Evolutionary conservation across 495 filamentous ascomycete genomes (phyloP).

Genomic region (Penicillium longicatenatum): DNA sequence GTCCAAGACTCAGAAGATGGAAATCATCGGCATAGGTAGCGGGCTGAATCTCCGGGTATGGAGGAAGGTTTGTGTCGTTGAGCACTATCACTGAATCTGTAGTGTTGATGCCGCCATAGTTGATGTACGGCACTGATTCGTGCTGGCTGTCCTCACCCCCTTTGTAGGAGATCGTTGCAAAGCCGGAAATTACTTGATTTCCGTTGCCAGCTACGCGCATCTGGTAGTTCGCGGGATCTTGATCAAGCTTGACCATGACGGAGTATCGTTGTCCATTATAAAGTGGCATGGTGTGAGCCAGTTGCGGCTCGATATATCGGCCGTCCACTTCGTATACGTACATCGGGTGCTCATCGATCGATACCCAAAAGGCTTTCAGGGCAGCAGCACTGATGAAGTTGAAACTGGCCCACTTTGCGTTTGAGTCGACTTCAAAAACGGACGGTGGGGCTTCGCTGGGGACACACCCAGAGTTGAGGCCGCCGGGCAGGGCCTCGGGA

Average conservation of each 20-base stretch:
- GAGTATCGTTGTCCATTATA: slow-evolving; percentile 40
- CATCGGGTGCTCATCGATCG: slow-evolving; percentile 46
- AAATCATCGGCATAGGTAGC: slow-evolving; percentile 35
- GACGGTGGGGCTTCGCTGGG: slow-evolving; percentile 33
- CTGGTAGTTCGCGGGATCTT: slow-evolving; percentile 32
- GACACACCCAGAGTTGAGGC: slow-evolving; percentile 37
- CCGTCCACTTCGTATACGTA: slow-evolving; percentile 47
- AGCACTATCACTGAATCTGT: slow-evolving; percentile 35
- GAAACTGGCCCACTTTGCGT: slow-evolving; percentile 45
- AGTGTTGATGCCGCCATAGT: slow-evolving; percentile 38
- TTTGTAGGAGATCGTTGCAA: slow-evolving; percentile 33
- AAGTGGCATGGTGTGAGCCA: slow-evolving; percentile 28
- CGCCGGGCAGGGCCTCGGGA: slow-evolving; percentile 32
- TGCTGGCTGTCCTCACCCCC: slow-evolving; percentile 11
- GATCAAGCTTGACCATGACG: slow-evolving; percentile 39
- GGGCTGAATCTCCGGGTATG: slow-evolving; percentile 37
- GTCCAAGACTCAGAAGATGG: slow-evolving; percentile 36
- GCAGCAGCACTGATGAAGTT: slow-evolving; percentile 48
- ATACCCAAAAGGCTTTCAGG: slow-evolving; percentile 39
- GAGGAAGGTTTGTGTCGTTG: slow-evolving; percentile 29
- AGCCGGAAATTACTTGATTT: slow-evolving; percentile 37
- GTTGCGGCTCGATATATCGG: slow-evolving; percentile 36
- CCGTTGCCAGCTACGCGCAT: slow-evolving; percentile 34
- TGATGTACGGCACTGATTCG: slow-evolving; percentile 37
- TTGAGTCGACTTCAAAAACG: slow-evolving; percentile 37